Conservation (phyloP, 2,329 filamentous ascomycete species). For the Fusarium sp. region DNA sequence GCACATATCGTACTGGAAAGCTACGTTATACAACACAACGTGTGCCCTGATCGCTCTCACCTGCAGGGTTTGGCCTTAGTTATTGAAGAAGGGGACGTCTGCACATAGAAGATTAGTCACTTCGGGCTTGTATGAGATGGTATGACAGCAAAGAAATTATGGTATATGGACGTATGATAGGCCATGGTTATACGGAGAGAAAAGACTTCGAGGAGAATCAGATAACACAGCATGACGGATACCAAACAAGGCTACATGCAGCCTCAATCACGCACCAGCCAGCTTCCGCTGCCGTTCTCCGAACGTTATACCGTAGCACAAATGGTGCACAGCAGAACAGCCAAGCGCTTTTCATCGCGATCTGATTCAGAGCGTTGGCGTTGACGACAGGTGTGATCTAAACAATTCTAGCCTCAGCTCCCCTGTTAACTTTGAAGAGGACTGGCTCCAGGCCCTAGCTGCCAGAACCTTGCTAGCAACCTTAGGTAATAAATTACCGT, state of each 20-base stretch:
- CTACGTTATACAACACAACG: slow-evolving; percentile 1
- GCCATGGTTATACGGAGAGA: not conserved
- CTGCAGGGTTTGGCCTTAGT: not conserved
- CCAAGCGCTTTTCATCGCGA: slow-evolving; percentile 27
- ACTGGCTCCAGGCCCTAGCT: not conserved
- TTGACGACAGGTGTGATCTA: slow-evolving; percentile 10
- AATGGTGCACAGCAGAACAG: slow-evolving; percentile 18
- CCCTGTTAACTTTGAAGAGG: not conserved
- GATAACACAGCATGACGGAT: not conserved
- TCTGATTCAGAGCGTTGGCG: slow-evolving; percentile 24
- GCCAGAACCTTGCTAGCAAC: not conserved
- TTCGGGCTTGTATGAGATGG: not conserved
- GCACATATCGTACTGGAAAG: slow-evolving; percentile 5
- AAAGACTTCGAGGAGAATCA: not conserved
- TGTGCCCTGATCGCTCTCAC: not conserved
- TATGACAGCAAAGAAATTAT: not conserved
- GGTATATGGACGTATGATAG: not conserved
- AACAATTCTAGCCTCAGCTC: slow-evolving; percentile 11
- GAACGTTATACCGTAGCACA: slow-evolving; percentile 34
- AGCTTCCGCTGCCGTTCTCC: slow-evolving; percentile 32
- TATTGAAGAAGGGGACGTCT: not conserved
- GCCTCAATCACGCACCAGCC: slow-evolving; percentile 19
- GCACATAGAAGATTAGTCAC: not conserved
- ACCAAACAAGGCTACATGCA: slow-evolving; percentile 24
- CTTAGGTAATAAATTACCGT: not conserved